Evolutionary conservation across 345 rosid species (phyloP).

Genomic region (Trapa incisa): DNA sequence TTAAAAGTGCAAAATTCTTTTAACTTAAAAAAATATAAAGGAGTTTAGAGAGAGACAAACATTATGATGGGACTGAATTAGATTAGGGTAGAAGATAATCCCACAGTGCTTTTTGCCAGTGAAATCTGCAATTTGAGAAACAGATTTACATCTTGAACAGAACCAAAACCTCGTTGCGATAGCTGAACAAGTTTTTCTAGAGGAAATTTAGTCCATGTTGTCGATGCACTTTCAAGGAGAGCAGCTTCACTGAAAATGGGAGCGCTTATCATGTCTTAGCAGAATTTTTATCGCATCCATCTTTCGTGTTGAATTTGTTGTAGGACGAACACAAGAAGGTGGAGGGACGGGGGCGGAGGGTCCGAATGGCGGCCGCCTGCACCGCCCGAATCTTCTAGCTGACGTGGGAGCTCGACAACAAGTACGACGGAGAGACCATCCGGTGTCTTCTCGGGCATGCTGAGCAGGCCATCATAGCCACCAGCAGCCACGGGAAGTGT

Average conservation of each 20-base stretch:
- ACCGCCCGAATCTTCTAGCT: constrained; percentile 84
- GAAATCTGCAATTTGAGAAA: too few species aligned
- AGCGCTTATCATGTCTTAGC: too few species aligned
- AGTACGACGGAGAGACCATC: constrained; percentile 85
- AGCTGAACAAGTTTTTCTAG: too few species aligned
- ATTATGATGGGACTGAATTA: not conserved
- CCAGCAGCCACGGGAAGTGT: constrained; percentile 83
- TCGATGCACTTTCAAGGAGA: too few species aligned
- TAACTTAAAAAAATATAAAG: too few species aligned
- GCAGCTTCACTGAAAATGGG: too few species aligned
- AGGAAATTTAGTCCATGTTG: too few species aligned
- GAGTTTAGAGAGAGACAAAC: not conserved
- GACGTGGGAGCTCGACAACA: constrained; percentile 79
- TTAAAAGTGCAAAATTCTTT: not conserved
- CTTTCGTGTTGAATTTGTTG: not conserved
- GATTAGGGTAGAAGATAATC: not conserved
- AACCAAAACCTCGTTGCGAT: too few species aligned
- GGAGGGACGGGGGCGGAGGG: constrained; percentile 86
- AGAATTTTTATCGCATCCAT: not conserved
- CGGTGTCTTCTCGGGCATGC: constrained; percentile 86
- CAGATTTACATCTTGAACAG: too few species aligned
- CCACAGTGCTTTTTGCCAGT: too few species aligned
- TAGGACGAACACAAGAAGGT: constrained; percentile 86
- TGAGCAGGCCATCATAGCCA: constrained; percentile 73
- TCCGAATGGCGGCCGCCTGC: constrained; percentile 91